Base-by-base conservation (phyloP, 768 basidiomycete genomes). In the Suillus paluster region DNA sequence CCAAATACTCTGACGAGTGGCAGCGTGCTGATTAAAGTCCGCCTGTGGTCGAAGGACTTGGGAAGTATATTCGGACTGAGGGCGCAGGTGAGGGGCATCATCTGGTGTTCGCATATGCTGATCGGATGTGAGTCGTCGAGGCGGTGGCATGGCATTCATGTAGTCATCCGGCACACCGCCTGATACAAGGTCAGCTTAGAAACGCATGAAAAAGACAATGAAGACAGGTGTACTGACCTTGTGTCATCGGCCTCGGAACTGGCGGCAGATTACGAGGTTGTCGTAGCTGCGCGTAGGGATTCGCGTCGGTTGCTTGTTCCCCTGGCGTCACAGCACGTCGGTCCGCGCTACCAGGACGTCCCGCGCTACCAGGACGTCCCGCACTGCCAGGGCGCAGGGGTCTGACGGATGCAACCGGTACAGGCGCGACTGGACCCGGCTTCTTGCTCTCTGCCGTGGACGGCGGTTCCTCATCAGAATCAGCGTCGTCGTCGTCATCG, bases 1-100 rank as follows among this genome's bases (percentile, higher is more conserved):
- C 96, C 95, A 98, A 60, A 96, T 83, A 53, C 79, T 85, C 59
- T 91, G 89, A 48, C 90, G 84, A 33, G 85, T 77, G 49, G 85
- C 76, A 57, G 83, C 83, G 38, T 78, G 81, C 25, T 81, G 79
- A 39, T 84, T 82, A 61, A 81, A 77, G 7, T 87, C 85, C 14
- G 86, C 79, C 59, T 88, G 86, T 15, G 80, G 81, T 21, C 84
- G 85, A 41, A 82, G 73, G 60, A 80, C 82, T 30, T 75, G 80
- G 62, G 85, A 84, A 27, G 88, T 87, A 62, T 85, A 81, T 65
- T 55, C 54, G 21, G 86, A 80, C 61, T 88, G 86, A 17, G 80
- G 81, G 19, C 84, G 85, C 39, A 82, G 73, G 62, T 80, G 83
- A 25, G 75, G 80, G 61, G 85, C 84, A 27, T 89, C 88, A 61